phyloP scores from a whole-genome alignment of 495 filamentous ascomycete species.

The Emericellopsis terricola region DNA sequence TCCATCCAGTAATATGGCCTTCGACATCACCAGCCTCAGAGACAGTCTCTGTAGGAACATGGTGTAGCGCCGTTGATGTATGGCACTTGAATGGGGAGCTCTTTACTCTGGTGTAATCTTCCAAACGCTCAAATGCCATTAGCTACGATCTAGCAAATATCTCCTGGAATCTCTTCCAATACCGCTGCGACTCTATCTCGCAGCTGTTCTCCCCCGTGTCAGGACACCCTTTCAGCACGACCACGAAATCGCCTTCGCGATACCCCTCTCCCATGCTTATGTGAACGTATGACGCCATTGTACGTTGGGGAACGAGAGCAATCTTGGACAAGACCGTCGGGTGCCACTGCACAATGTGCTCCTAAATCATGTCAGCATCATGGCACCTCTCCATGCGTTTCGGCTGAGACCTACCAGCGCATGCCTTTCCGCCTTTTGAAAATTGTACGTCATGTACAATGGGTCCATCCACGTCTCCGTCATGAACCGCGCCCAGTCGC shows the following conservation, averaged over 20 bases:
- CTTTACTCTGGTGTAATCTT: no score
- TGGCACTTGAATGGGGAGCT: no score
- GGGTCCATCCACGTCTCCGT: conserved; percentile 96
- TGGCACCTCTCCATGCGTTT: neutral
- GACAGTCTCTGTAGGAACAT: no score
- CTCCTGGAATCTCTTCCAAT: conserved; percentile 16
- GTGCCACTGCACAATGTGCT: conserved; percentile 94
- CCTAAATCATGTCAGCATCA: conserved; percentile 28
- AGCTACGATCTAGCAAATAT: no score
- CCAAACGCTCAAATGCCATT: no score
- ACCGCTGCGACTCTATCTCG: conserved; percentile 39
- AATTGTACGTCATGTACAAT: conserved; percentile 80
- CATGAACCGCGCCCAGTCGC: conserved; percentile 85
- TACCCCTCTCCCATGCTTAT: conserved; percentile 31
- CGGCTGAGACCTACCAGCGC: conserved; percentile 47
- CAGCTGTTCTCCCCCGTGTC: conserved; percentile 39
- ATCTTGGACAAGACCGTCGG: conserved; percentile 87
- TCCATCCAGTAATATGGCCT: no score
- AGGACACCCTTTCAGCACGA: conserved; percentile 57
- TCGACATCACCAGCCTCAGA: no score
- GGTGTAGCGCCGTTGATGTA: no score
- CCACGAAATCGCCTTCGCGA: conserved; percentile 73
- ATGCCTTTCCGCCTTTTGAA: conserved; percentile 85
- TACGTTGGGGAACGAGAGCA: conserved; percentile 66
- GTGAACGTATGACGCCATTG: conserved; percentile 55